A percentile compares a stretch with the other conserved stretches of the same genome.
Conservation (phyloP, 345 rosid genomes). For the Nephelium lappaceum region DNA sequence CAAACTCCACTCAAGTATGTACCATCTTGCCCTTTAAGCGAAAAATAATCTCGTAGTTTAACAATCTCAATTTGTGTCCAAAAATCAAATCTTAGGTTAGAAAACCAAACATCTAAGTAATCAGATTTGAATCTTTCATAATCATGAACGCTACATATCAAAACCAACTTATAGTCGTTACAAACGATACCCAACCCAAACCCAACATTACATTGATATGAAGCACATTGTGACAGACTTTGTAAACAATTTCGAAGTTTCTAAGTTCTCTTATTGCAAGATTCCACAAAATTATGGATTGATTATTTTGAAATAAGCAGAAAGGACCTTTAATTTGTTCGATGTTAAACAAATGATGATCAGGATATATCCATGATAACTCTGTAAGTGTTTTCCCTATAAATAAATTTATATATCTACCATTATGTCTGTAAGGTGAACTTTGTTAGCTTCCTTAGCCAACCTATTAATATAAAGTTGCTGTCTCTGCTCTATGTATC, state of each 20-base stretch:
- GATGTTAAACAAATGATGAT: not conserved
- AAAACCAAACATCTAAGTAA: not conserved
- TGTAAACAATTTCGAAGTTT: not conserved
- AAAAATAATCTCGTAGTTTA: not conserved
- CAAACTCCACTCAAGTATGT: not conserved
- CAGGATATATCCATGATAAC: not conserved
- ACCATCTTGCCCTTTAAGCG: not conserved
- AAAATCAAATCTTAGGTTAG: not conserved
- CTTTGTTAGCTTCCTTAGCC: conserved; percentile 63
- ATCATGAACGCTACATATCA: not conserved
- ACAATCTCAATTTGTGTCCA: not conserved
- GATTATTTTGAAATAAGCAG: not conserved
- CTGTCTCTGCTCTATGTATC: conserved; percentile 59
- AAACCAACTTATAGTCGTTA: not conserved
- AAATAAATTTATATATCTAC: not conserved
- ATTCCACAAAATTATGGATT: not conserved
- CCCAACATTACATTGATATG: not conserved
- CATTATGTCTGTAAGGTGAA: rapidly evolving
- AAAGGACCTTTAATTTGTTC: not conserved
- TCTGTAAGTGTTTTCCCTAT: not conserved
- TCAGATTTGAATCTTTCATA: not conserved
- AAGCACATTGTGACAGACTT: not conserved
- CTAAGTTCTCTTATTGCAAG: not conserved
- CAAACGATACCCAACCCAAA: not conserved
- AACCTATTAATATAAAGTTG: conserved; percentile 47